Evolutionary conservation across 305 asterid genomes (phyloP), one percentile per base, ranked within the genome.

Genomic region (Fraxinus sp.): DNA sequence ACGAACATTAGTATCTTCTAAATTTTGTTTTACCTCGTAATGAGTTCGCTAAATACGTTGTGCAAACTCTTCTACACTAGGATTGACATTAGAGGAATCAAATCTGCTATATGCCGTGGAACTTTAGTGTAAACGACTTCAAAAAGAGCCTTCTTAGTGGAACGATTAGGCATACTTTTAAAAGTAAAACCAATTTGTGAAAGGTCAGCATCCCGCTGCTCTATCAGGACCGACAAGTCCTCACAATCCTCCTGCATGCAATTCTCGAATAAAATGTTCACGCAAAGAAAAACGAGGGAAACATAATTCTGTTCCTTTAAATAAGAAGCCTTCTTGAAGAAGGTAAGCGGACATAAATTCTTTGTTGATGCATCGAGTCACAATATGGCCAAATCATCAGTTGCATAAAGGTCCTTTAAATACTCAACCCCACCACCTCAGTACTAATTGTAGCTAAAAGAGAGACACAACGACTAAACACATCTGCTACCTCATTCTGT

Each of bases 401-500:
- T 22, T 33, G 30, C 44, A 39, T 82, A 82, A 2, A 39, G 22
- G 11, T 77, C 79, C 24, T 22, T 18, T 5, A 71, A 35, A 18
- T 4, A 7, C 1, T 78, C 79, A 70, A 77, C 71, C 7, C 64
- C 74, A n/a, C 57, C 7, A 70, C 18, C 16, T 77, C 62, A 6
- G 4, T 30, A 16, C 22, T 52, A 16, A 16, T 1, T 32, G 30
- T 3, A 70, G 46, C 55, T 6, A 83, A 8, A 20, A 83, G 28
- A 8, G 36, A 3, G 6, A 4, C 46, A 7, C 71, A 5, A 33
- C 20, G 73, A 14, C 82, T 7, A 4, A 74, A 81, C 0, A 62
- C 84, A 74, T 81, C 76, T 16, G 41, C 84, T 4, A 73, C 84
- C 2, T 32, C 52, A 20, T 81, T 81, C 3, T 18, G 73, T 5